phyloP scores from a whole-genome alignment of 495 filamentous ascomycete genomes.

The Trichoderma virens region DNA sequence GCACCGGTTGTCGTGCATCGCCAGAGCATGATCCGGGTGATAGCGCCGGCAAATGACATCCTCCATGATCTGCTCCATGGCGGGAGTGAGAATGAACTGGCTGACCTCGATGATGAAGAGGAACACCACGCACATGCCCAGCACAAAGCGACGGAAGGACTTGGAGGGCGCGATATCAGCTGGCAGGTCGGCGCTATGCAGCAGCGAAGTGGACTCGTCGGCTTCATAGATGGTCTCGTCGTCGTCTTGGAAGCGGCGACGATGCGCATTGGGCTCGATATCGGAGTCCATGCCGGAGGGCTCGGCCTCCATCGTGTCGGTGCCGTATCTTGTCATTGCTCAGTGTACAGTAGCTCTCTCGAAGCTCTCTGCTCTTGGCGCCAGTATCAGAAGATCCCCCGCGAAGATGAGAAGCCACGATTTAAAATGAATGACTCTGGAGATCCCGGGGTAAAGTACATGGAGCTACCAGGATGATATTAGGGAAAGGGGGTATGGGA shows the following conservation, averaged over 20 bases:
- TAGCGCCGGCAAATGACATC: slow-evolving; percentile 25
- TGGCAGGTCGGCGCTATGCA: neutral
- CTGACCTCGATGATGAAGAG: slow-evolving; percentile 25
- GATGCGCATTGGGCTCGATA: neutral
- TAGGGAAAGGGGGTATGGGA: too few relatives aligned
- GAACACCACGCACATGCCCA: slow-evolving; percentile 18
- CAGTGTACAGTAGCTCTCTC: neutral
- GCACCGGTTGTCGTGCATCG: slow-evolving; percentile 17
- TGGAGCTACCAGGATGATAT: too few relatives aligned
- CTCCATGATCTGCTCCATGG: slow-evolving; percentile 26
- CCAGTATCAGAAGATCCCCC: neutral
- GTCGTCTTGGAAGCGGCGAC: neutral
- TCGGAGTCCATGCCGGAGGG: neutral
- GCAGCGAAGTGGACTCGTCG: neutral
- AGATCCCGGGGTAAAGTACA: too few relatives aligned
- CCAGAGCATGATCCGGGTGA: slow-evolving; percentile 18
- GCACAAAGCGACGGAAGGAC: slow-evolving; percentile 12
- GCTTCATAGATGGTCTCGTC: slow-evolving; percentile 3
- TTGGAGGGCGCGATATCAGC: neutral
- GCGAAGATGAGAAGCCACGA: too few relatives aligned
- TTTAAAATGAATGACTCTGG: too few relatives aligned
- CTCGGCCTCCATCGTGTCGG: neutral
- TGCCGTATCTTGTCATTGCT: slow-evolving; percentile 2
- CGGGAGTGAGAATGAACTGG: slow-evolving; percentile 16
- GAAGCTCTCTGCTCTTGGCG: neutral